Base-by-base conservation (phyloP, 805 yeast species). In the Isabelozyma rhagii region DNA sequence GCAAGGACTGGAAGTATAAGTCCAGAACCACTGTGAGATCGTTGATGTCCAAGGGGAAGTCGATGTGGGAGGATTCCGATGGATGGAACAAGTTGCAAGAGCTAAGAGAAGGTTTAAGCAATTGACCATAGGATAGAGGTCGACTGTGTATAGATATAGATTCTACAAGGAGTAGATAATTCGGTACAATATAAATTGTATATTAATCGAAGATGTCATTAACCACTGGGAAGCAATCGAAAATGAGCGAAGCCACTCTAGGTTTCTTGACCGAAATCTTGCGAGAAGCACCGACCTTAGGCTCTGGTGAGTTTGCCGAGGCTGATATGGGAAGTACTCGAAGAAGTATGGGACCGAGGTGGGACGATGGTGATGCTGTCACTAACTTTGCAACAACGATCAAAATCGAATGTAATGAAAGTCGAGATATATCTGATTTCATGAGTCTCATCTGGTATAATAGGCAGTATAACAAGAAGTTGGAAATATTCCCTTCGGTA, bases 1-100 rank as follows among this genome's bases (percentile, higher is more conserved):
- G 97, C 65, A 83, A 85, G 61, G 96, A 91, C 62, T 92, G 97
- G 97, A 87, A 82, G 61, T 88, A 85, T 69, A 90, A 90, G 64
- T 84, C 96, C 1, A 78, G 84, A 53, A 78, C 87, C 13, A 74
- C 88, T 1, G 78, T 91, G 17, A 78, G 96, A 60, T 79, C 89
- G 1, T 72, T 91, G 55, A 78, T 88, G 81, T 83, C 93, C 14
- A 87, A 84, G 61, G 97, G 97, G 8, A 85, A 81, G 58, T 71
- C 75, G 21, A 78, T 78, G 54, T 91, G 97, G 97, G 92, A 87
- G 57, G 90, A 80, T 53, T 75, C 87, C 3, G 84, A 80, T 36
- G 94, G 90, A 1, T 91, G 93, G 89, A 82, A 83, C 41, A 77
- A 74, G 53, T 68, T 91, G 49, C 67, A 73, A 49, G 81, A 78